Conservation (phyloP, 441 rosid genomes). For the Daphne laureola region DNA sequence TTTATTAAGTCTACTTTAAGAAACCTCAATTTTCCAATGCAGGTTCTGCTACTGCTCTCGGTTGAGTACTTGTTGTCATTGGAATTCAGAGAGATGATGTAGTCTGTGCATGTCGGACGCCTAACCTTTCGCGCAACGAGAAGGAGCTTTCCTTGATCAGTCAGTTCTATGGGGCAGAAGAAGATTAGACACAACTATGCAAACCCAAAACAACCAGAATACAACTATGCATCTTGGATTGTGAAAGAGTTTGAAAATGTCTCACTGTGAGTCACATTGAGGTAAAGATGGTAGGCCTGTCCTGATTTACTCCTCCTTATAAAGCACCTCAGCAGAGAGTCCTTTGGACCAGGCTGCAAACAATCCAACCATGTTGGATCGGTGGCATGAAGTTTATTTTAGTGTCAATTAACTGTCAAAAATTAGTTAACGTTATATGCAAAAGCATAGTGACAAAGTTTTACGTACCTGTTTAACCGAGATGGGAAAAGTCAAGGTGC, state of each 20-base stretch:
- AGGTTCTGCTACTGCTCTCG: constrained; percentile 35
- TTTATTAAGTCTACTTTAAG: too few species aligned
- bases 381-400: too few species aligned
- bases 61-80: constrained; percentile 33
- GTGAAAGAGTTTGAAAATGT: too few species aligned
- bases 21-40: constrained; percentile 68
- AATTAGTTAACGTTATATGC: too few species aligned
- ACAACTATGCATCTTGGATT: too few species aligned
- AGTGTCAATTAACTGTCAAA: too few species aligned
- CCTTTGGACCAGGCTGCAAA: constrained; percentile 91
- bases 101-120: constrained; percentile 61
- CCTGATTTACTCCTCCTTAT: constrained; percentile 48
- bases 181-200: constrained; percentile 2
- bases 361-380: neutral
- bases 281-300: constrained; percentile 56
- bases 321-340: constrained; percentile 63
- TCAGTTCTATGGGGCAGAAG: constrained; percentile 27
- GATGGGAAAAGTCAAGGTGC: constrained; percentile 56
- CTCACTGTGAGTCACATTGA: constrained; percentile 49
- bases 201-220: neutral
- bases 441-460: too few species aligned
- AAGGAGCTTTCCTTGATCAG: constrained; percentile 60
- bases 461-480: constrained; percentile 50
- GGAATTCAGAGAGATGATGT: constrained; percentile 39
- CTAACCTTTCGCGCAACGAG: constrained; percentile 59